These are phyloP conservation scores for Clavispora vitiphila DNA, from an alignment of 805 yeast genomes.

Conservation along the genomic window DNA sequence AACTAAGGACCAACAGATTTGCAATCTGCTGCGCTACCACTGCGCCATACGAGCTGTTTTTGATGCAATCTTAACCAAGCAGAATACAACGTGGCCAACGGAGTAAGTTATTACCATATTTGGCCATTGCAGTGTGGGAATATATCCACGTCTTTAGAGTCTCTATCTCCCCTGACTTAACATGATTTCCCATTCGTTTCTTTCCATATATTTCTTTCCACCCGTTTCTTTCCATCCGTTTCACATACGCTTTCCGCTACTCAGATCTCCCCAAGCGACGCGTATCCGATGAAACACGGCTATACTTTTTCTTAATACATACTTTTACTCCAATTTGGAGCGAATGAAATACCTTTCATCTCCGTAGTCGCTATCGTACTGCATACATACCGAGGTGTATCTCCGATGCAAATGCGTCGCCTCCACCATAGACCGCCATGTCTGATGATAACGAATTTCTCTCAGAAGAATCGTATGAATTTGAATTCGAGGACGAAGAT, in stretches of 20 bases:
- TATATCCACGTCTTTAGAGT: too few relatives aligned
- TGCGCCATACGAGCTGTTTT: constrained; percentile 75
- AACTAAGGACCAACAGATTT: constrained; percentile 98
- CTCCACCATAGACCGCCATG: constrained; percentile 15
- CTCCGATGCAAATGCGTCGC: not conserved
- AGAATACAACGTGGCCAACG: too few relatives aligned
- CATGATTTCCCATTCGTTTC: too few relatives aligned
- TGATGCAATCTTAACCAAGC: not conserved
- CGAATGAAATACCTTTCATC: not conserved
- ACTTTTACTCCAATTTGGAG: not conserved
- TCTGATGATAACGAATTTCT: constrained; percentile 33
- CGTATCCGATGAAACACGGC: too few relatives aligned
- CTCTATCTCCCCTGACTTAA: too few relatives aligned
- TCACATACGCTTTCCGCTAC: too few relatives aligned
- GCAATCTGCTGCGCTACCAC: constrained; percentile 99
- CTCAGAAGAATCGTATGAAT: constrained; percentile 38
- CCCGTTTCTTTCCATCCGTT: too few relatives aligned
- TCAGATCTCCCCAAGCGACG: too few relatives aligned
- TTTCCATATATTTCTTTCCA: too few relatives aligned
- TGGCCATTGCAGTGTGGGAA: too few relatives aligned
- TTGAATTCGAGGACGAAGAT: constrained; percentile 31
- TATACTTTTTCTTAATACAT: too few relatives aligned
- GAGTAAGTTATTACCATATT: too few relatives aligned
- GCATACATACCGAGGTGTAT: not conserved
- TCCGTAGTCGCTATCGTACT: not conserved